phyloP scores from a whole-genome alignment of 441 rosid species.

The Rhodomyrtus psidioides region DNA sequence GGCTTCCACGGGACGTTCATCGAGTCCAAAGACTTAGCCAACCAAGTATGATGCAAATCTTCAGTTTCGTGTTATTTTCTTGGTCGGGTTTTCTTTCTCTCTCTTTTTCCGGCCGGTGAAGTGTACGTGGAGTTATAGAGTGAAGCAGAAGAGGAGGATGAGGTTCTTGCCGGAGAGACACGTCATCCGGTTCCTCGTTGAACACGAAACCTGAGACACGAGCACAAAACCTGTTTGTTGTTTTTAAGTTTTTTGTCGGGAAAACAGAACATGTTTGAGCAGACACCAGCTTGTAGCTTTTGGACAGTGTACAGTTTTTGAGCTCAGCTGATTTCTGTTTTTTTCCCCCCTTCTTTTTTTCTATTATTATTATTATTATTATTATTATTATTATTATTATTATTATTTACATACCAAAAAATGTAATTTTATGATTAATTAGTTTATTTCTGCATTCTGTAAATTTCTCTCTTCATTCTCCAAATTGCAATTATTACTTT shows the following conservation, averaged over 20 bases:
- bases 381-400: not conserved
- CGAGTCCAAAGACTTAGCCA: conserved; percentile 34
- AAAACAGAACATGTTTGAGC: not conserved
- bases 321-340: conserved; percentile 78
- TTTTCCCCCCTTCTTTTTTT: not conserved
- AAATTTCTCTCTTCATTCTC: not conserved
- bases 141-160: not conserved
- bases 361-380: no score
- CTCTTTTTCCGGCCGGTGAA: not conserved
- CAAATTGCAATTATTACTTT: not conserved
- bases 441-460: not conserved
- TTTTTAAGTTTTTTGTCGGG: not conserved
- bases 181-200: conserved; percentile 35
- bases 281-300: not conserved
- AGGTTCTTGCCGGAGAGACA: conserved; percentile 37
- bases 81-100: not conserved
- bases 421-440: not conserved
- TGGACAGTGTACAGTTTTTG: conserved; percentile 24
- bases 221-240: not conserved
- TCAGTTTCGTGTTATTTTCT: not conserved
- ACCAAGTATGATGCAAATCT: conserved; percentile 22
- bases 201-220: not conserved
- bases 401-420: no score
- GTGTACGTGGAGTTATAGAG: not conserved
- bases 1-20: conserved; percentile 90